phyloP scores from a whole-genome alignment of 805 yeast species.

The Candida boleticola region DNA sequence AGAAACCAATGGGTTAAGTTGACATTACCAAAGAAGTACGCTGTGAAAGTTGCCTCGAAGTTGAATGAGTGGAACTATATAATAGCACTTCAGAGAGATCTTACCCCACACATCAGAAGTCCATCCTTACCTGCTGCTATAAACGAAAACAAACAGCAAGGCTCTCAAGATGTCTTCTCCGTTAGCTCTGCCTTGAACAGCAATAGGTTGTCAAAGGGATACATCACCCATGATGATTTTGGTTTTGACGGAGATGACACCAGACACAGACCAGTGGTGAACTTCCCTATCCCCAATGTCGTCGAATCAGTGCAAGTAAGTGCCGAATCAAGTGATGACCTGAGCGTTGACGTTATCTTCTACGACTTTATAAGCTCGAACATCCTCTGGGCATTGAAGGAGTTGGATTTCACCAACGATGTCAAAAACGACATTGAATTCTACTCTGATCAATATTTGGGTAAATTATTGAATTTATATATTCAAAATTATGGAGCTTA shows the following conservation, averaged over 20 bases:
- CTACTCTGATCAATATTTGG: conserved; percentile 34
- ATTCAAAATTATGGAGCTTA: conserved; percentile 18
- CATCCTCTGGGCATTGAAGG: conserved; percentile 29
- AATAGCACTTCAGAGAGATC: conserved; percentile 5
- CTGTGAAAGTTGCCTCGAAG: conserved; percentile 48
- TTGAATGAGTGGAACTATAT: conserved; percentile 60
- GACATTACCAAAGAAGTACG: conserved; percentile 56
- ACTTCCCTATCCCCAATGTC: conserved; percentile 75
- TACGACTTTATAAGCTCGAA: conserved; percentile 65
- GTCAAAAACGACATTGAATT: conserved; percentile 12
- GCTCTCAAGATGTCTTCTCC: neutral
- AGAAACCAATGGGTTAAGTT: conserved; percentile 74
- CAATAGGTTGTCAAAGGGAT: conserved; percentile 55
- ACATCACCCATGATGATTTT: conserved; percentile 77
- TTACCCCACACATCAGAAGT: neutral
- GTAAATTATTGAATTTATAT: conserved; percentile 31
- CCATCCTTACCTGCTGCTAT: neutral
- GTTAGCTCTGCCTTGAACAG: too few relatives aligned
- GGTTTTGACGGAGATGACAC: conserved; percentile 87
- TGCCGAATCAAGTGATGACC: conserved; percentile 19
- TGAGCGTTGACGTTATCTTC: conserved; percentile 59
- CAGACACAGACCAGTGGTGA: conserved; percentile 59
- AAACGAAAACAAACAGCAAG: neutral
- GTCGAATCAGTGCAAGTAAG: conserved; percentile 50
- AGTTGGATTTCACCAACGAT: conserved; percentile 21